Base-by-base conservation (phyloP, 1,139 yeast species). In the Saccharomyces hybrid region DNA sequence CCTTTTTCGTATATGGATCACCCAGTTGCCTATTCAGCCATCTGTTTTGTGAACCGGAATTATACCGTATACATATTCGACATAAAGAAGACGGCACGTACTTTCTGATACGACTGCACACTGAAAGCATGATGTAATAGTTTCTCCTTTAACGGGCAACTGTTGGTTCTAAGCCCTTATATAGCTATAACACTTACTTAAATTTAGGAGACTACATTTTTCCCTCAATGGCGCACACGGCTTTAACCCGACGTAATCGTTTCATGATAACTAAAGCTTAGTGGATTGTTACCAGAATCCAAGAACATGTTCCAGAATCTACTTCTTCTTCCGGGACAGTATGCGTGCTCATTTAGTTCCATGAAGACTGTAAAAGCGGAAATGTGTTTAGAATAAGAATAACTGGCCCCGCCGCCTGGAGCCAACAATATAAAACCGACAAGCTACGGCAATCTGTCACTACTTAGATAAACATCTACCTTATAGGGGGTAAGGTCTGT, bases 1-100 rank as follows among this genome's bases (percentile, higher is more conserved):
- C 90, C 59, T 83, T 83, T 53, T 79, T 76, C 2, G 89, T 77
- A 68, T 76, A 88, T 47, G 65, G 74, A 68, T 90, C 97, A 20
- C 71, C 75, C 41, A 72, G 69, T 59, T 87, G 95, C 55, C 97
- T 77, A 34, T 79, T 75, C 2, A 89, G 70, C 97, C 98, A 90
- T 59, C 84, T 72, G 34, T 73, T 73, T 0, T 95, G 86, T 20
- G 65, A 57, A 31, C 54, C 51, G 13, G 64, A 61, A 54, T 61
- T 60, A 44, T 47, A 58, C 31, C 63, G 56, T 20, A 51, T 51
- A 41, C 46, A 41, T 26, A 16, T 14, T 47, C 50, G 31, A 25
- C 44, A 25, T 11, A 29, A 32, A 44, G 49, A 28, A 46, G 44
- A 26, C 32, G 46, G 26, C 14, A 14, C 25, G 26, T 29, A 25